Evolutionary conservation across 176 grass and related monocot genomes (phyloP).

Genomic region (Carex parvula): DNA sequence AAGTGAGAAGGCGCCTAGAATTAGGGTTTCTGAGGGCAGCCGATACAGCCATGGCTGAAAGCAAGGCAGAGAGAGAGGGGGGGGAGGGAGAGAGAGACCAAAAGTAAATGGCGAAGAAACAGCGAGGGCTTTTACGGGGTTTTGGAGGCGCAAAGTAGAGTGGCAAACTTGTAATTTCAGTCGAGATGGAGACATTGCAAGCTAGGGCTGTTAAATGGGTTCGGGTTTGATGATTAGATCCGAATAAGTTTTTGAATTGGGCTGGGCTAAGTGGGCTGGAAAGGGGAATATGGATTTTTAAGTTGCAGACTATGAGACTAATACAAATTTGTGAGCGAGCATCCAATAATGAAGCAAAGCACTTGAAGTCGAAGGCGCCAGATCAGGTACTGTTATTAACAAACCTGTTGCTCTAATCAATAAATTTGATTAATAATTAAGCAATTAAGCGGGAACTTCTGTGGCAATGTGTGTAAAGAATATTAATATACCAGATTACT

Average conservation of each 20-base stretch:
- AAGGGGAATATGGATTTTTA: neutral
- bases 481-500: no score
- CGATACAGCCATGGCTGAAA: conserved; percentile 18
- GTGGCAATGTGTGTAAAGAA: no score
- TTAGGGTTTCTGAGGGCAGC: conserved; percentile 25
- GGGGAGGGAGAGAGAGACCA: neutral
- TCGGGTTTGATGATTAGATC: neutral
- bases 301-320: no score
- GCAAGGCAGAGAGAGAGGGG: neutral
- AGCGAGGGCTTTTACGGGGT: conserved; percentile 14
- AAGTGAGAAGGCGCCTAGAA: conserved; percentile 13
- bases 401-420: no score
- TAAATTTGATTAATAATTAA: no score
- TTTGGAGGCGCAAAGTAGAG: conserved; percentile 23
- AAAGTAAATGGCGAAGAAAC: neutral
- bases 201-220: conserved; percentile 7
- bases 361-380: no score
- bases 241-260: neutral
- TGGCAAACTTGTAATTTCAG: neutral
- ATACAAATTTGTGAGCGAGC: no score
- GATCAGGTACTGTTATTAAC: no score
- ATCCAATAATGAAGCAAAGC: no score
- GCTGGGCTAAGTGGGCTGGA: neutral
- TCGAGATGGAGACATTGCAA: neutral
- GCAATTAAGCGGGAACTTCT: no score